These are phyloP conservation scores for Fusarium lateritium DNA, from an alignment of 2,329 filamentous ascomycete genomes.

Conservation along the genomic window DNA sequence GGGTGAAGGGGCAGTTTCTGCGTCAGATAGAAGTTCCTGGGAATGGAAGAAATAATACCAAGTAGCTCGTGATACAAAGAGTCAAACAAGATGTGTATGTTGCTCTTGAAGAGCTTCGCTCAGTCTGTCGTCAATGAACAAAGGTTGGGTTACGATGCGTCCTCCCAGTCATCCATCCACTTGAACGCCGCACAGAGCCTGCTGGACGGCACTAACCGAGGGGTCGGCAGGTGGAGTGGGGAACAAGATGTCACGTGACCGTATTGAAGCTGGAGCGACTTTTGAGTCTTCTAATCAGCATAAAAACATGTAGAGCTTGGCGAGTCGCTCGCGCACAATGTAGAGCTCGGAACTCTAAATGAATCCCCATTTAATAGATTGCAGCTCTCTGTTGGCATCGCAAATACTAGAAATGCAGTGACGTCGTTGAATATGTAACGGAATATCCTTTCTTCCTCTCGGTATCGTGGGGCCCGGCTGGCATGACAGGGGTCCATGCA, in stretches of 20 bases:
- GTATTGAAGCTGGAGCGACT: neutral
- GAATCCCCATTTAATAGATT: no score
- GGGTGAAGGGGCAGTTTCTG: neutral
- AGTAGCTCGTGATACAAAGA: slow-evolving; percentile 6
- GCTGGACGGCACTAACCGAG: slow-evolving; percentile 50
- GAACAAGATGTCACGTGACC: slow-evolving; percentile 40
- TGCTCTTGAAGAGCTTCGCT: slow-evolving; percentile 30
- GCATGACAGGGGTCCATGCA: slow-evolving; percentile 46
- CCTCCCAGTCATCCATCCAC: slow-evolving; percentile 44
- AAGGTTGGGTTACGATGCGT: slow-evolving; percentile 42
- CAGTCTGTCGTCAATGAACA: slow-evolving; percentile 29
- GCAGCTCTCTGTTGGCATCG: neutral
- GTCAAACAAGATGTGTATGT: slow-evolving; percentile 25
- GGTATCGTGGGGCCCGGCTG: slow-evolving; percentile 40
- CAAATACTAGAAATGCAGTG: slow-evolving; percentile 27
- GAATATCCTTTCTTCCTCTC: slow-evolving; percentile 49
- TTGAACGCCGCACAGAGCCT: slow-evolving; percentile 44
- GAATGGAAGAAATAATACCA: neutral
- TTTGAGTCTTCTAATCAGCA: neutral
- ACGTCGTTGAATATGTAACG: slow-evolving; percentile 44
- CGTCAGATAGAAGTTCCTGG: neutral
- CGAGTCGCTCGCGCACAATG: no score
- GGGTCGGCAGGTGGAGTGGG: slow-evolving; percentile 49
- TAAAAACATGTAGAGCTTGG: no score
- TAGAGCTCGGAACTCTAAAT: no score